Base-by-base conservation (phyloP, 2,329 filamentous ascomycete genomes). In the Botrytis hyacinthi region DNA sequence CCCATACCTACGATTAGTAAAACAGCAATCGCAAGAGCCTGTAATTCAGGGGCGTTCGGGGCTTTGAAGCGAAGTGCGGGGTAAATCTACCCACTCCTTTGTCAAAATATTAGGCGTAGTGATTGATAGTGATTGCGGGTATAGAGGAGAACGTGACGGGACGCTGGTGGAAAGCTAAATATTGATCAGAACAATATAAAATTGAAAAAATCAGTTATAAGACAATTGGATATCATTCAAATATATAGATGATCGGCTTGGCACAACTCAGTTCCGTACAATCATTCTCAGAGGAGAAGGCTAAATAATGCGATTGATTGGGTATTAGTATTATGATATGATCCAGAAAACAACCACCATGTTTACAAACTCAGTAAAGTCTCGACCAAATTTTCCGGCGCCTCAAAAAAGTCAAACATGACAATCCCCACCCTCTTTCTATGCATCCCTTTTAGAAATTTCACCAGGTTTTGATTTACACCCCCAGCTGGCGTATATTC, bases 341-440 rank as follows among this genome's bases (percentile, higher is more conserved):
- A n/a, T 51, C 12, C 3, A 67, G 51, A 9, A 48, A 51, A 37
- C 18, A 14, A 20, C 40, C 12, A 54, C 16, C 18, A 8, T 20
- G 4, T 29, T 57, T 51, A 73, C n/a, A 73, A n/a, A 66, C 48
- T 75, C 69, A 86, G 75, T 51, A 85, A 81, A 3, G 81, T 79
- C 71, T 82, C 79, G 29, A 87, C 76, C 67, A 87, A 75, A 5
- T 83, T 81, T 3, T 73, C 77, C 0, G 84, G 85, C 75, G 82
- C 78, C 62, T 86, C 83, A 76, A 83, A 87, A 75, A 85, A 87
- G 76, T 87, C 86, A 78, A 87, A 83, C 80, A 87, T 86, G 22
- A 87, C 83, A 74, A 87, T 84, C 0, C 86, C 86, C n/a, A 87
- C 68, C 69, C 86, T 81, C 77, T 84, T 82, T 3, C 85, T 84